Evolutionary conservation across 2,329 filamentous ascomycete genomes (phyloP).

Genomic region (Bertia moriformis): DNA sequence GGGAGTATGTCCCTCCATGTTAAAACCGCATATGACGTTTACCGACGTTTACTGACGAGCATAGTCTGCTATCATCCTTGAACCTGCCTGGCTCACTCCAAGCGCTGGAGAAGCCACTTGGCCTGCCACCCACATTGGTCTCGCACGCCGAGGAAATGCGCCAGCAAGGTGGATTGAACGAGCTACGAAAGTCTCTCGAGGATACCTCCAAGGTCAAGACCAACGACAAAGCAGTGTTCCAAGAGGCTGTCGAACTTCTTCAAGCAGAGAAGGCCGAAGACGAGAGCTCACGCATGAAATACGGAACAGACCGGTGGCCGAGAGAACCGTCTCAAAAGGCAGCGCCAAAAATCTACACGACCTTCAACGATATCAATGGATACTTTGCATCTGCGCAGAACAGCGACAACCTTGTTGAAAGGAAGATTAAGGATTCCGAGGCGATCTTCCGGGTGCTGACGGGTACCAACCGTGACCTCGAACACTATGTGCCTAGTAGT

Average conservation of each 20-base stretch:
- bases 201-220: slow-evolving; percentile 83
- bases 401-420: slow-evolving; percentile 48
- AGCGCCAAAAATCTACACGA: slow-evolving; percentile 22
- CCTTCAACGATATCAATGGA: slow-evolving; percentile 58
- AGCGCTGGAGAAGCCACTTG: slow-evolving; percentile 85
- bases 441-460: slow-evolving; percentile 62
- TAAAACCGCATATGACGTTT: not conserved
- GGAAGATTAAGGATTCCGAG: slow-evolving; percentile 67
- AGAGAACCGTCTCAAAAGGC: slow-evolving; percentile 58
- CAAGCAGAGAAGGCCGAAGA: slow-evolving; percentile 75
- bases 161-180: slow-evolving; percentile 72
- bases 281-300: slow-evolving; percentile 56
- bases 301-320: slow-evolving; percentile 76
- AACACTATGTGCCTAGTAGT: slow-evolving; percentile 80
- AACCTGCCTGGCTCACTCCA: slow-evolving; percentile 87
- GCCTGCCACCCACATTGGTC: slow-evolving; percentile 68
- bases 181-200: slow-evolving; percentile 65
- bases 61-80: slow-evolving; percentile 52
- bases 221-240: slow-evolving; percentile 63
- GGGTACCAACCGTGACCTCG: slow-evolving; percentile 65
- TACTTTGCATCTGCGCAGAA: slow-evolving; percentile 64
- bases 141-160: slow-evolving; percentile 89
- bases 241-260: slow-evolving; percentile 68
- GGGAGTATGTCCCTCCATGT: slow-evolving; percentile 35
- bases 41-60: slow-evolving; percentile 1